phyloP scores from a whole-genome alignment of 495 filamentous ascomycete genomes.

The Podospora appendiculata region DNA sequence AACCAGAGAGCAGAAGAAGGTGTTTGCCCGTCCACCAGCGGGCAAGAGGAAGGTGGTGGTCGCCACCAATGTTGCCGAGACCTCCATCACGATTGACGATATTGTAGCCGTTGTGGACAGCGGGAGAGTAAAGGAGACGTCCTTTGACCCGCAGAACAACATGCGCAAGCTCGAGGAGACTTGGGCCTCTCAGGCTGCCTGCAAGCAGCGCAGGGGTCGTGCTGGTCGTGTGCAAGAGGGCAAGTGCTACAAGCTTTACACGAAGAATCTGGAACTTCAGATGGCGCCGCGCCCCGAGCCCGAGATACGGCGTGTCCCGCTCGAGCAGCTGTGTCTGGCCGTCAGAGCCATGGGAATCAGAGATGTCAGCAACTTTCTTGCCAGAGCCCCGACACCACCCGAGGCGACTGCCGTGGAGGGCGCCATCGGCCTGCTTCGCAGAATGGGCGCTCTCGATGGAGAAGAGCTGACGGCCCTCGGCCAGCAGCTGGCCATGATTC shows the following conservation, averaged over 20 bases:
- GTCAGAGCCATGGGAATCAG: constrained; percentile 89
- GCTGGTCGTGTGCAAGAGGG: constrained; percentile 88
- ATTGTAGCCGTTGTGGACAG: constrained; percentile 95
- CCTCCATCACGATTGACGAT: constrained; percentile 96
- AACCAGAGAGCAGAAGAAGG: constrained; percentile 75
- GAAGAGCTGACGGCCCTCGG: constrained; percentile 84
- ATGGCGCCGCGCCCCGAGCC: constrained; percentile 91
- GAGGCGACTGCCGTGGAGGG: constrained; percentile 76
- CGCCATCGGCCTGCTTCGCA: constrained; percentile 64
- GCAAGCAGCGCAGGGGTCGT: constrained; percentile 92
- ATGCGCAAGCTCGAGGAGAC: constrained; percentile 92
- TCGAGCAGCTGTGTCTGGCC: constrained; percentile 90
- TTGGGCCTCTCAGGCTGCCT: constrained; percentile 91
- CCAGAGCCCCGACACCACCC: constrained; percentile 81
- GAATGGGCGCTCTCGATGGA: constrained; percentile 83
- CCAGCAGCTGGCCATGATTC: constrained; percentile 85
- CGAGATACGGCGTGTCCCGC: constrained; percentile 83
- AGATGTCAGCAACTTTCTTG: constrained; percentile 73
- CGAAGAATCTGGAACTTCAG: constrained; percentile 68
- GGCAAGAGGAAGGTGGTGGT: constrained; percentile 88
- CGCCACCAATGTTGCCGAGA: constrained; percentile 95
- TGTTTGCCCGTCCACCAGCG: constrained; percentile 68
- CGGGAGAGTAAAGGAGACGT: constrained; percentile 92
- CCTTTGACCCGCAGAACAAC: constrained; percentile 84
- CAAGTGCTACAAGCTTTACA: constrained; percentile 93